These are phyloP conservation scores for Xerophyta viscosa DNA, from an alignment of 106 monocot species.

Conservation along the genomic window DNA sequence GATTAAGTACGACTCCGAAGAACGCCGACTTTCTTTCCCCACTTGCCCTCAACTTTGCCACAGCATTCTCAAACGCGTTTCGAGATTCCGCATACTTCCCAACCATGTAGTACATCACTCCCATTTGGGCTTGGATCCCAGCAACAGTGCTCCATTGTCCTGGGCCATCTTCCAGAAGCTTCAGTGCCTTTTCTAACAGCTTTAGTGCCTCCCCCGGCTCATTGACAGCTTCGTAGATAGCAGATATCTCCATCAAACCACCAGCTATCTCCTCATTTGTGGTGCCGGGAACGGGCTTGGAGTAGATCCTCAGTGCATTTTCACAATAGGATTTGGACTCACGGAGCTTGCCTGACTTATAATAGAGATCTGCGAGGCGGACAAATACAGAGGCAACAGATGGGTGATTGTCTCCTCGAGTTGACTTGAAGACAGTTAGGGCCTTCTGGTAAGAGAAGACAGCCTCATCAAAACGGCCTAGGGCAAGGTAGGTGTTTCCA, in stretches of 20 bases:
- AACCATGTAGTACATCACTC: slow-evolving; percentile 33
- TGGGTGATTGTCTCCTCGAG: slow-evolving; percentile 28
- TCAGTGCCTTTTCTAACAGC: slow-evolving; percentile 30
- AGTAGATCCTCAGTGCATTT: slow-evolving; percentile 34
- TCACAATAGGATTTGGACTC: slow-evolving; percentile 46
- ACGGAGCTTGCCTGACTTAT: slow-evolving; percentile 33
- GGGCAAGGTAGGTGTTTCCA: slow-evolving; percentile 30
- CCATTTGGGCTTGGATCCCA: slow-evolving; percentile 41
- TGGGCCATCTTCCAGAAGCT: slow-evolving; percentile 26
- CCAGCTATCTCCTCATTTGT: slow-evolving; percentile 28
- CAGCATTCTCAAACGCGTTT: slow-evolving; percentile 19
- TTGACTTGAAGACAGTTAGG: slow-evolving; percentile 44
- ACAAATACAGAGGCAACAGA: slow-evolving; percentile 28
- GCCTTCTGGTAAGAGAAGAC: slow-evolving; percentile 48
- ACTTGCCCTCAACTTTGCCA: slow-evolving; percentile 30
- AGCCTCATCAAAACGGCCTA: slow-evolving; percentile 43
- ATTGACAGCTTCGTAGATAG: slow-evolving; percentile 21
- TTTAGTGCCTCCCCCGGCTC: slow-evolving; percentile 38
- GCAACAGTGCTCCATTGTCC: slow-evolving; percentile 32
- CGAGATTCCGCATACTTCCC: slow-evolving; percentile 24
- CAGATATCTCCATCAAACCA: slow-evolving; percentile 20
- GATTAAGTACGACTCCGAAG: slow-evolving; percentile 38
- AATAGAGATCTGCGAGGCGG: slow-evolving; percentile 40
- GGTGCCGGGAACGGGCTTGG: slow-evolving; percentile 30
- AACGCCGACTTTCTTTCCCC: slow-evolving; percentile 34